Conservation (phyloP, 176 grass and related monocot species). For the Eragrostis nindensis region DNA sequence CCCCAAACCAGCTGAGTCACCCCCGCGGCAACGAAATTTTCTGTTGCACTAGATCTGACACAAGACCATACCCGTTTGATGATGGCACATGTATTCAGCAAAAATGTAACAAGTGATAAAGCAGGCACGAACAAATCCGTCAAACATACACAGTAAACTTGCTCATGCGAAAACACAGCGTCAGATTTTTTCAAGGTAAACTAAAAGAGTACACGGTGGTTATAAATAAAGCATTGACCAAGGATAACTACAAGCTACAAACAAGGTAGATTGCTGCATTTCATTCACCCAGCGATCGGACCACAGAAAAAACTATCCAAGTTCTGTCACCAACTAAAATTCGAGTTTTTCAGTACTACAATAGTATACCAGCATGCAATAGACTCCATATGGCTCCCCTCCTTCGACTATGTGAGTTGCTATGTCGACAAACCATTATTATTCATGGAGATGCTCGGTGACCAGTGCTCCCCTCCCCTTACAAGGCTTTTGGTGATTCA, state of each 20-base stretch:
- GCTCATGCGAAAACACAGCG: background rate
- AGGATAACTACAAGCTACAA: background rate
- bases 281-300: background rate
- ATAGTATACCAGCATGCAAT: background rate
- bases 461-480: background rate
- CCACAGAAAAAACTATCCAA: background rate
- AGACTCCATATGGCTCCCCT: background rate
- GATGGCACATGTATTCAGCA: no score
- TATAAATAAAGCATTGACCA: background rate
- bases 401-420: background rate
- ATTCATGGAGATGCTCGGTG: background rate
- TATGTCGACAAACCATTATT: slow-evolving; percentile 18
- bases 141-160: background rate
- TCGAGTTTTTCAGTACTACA: slow-evolving; percentile 21
- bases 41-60: no score
- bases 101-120: no score
- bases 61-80: no score
- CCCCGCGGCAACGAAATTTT: background rate
- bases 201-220: background rate
- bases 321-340: slow-evolving; percentile 3
- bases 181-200: background rate
- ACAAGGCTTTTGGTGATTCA: slow-evolving; percentile 5
- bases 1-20: no score
- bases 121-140: no score
- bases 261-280: slow-evolving; percentile 8